Conservation (phyloP, 305 asterid species). For the Fraxinus sp. region DNA sequence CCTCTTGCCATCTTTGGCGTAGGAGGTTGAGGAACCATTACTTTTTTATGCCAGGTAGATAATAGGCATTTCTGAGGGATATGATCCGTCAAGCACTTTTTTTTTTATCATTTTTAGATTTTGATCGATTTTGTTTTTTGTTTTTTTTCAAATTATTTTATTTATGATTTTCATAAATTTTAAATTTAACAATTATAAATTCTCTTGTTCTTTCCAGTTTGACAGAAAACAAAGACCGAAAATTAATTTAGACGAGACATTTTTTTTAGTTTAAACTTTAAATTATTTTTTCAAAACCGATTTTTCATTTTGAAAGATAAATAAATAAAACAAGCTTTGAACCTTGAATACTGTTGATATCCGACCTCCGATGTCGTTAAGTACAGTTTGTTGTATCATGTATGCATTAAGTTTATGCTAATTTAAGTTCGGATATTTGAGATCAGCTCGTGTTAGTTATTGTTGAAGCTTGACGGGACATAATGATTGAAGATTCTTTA, state of each 20-base stretch:
- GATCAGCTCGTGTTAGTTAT: no score
- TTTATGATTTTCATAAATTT: neutral
- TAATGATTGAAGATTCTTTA: no score
- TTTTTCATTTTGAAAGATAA: neutral
- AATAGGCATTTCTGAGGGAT: slow-evolving; percentile 31
- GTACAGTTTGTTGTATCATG: no score
- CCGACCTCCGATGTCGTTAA: no score
- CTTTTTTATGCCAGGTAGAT: slow-evolving; percentile 19
- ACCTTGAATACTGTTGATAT: neutral
- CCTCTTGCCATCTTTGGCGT: slow-evolving; percentile 10
- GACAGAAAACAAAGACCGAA: neutral
- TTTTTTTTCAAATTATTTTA: neutral
- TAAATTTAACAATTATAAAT: no score
- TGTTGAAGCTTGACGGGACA: no score
- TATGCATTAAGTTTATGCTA: no score
- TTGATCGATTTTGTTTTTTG: neutral
- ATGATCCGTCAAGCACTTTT: neutral
- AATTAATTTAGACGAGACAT: neutral
- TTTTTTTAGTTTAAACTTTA: neutral
- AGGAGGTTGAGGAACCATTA: slow-evolving; percentile 23
- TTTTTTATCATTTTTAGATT: neutral
- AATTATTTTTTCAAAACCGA: no score
- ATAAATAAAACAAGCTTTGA: neutral
- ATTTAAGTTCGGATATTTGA: no score
- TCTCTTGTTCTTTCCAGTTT: neutral